phyloP scores from a whole-genome alignment of 306 rosid species.

The Cotoneaster glaucophyllus region DNA sequence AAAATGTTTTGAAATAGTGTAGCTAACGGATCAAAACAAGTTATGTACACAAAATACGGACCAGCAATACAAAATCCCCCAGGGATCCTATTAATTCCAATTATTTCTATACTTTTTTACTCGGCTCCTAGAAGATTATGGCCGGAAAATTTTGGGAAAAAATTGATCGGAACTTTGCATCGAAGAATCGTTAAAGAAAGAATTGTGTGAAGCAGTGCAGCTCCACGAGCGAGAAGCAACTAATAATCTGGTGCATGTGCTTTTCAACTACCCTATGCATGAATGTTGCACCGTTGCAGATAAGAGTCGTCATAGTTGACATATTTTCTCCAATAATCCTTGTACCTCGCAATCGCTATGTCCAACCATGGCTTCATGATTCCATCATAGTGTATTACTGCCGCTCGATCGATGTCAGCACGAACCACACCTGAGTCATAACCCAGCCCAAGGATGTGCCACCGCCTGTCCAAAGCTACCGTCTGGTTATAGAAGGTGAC shows the following conservation, averaged over 20 bases:
- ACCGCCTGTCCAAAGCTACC: conserved; percentile 56
- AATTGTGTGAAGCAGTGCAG: conserved; percentile 27
- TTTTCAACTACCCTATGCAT: conserved; percentile 19
- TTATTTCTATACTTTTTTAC: conserved; percentile 33
- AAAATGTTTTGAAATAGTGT: neutral
- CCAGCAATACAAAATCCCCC: conserved; percentile 18
- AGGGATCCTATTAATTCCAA: conserved; percentile 34
- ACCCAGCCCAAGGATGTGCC: conserved; percentile 91
- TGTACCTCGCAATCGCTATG: conserved; percentile 61
- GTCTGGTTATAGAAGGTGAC: conserved; percentile 71
- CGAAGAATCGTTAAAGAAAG: conserved; percentile 46
- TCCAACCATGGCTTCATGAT: conserved; percentile 95
- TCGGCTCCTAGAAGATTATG: conserved; percentile 33
- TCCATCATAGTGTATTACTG: conserved; percentile 87
- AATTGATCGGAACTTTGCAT: conserved; percentile 48
- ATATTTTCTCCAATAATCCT: conserved; percentile 62
- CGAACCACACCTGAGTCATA: conserved; percentile 35
- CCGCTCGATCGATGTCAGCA: conserved; percentile 55
- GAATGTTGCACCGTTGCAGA: conserved; percentile 86
- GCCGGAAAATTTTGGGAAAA: conserved; percentile 16
- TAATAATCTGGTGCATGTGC: neutral
- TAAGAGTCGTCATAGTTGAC: conserved; percentile 51
- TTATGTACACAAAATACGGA: conserved; percentile 36
- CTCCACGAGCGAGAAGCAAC: neutral
- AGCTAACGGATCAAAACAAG: conserved; percentile 2